These are phyloP conservation scores for Huntiella abstrusa DNA, from an alignment of 2,329 filamentous ascomycete species.

Conservation along the genomic window DNA sequence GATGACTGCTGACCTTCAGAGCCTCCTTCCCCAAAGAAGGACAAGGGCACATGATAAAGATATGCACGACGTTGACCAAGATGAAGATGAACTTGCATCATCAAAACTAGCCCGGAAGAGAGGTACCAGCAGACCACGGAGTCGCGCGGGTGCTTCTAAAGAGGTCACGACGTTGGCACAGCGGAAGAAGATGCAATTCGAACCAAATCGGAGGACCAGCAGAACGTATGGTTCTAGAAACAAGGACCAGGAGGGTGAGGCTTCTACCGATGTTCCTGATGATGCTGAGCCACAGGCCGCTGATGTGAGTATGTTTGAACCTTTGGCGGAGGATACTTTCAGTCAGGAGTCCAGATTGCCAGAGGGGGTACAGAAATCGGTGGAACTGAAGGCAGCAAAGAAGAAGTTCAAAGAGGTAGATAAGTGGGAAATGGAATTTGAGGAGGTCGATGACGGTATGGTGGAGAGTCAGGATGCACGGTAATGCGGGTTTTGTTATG, in stretches of 20 bases:
- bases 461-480: slow-evolving; percentile 34
- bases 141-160: slow-evolving; percentile 17
- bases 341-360: slow-evolving; percentile 15
- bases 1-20: slow-evolving; percentile 35
- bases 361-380: slow-evolving; percentile 21
- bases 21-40: slow-evolving; percentile 33
- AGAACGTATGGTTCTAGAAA: slow-evolving; percentile 11
- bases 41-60: slow-evolving; percentile 22
- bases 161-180: slow-evolving; percentile 9
- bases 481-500: slow-evolving; percentile 14
- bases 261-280: slow-evolving; percentile 15
- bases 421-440: slow-evolving; percentile 48
- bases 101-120: slow-evolving; percentile 18
- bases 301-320: slow-evolving; percentile 21
- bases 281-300: slow-evolving; percentile 18
- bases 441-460: slow-evolving; percentile 36
- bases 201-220: slow-evolving; percentile 15
- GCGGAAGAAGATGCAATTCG: slow-evolving; percentile 13
- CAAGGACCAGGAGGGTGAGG: slow-evolving; percentile 7
- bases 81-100: slow-evolving; percentile 38
- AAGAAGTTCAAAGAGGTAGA: slow-evolving; percentile 53
- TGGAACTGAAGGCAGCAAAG: slow-evolving; percentile 38
- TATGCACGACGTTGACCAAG: slow-evolving; percentile 18
- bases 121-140: slow-evolving; percentile 20
- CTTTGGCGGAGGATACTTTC: slow-evolving; percentile 28